Evolutionary conservation across 2,329 filamentous ascomycete species (phyloP), one percentile per base, ranked within the genome.

Genomic region (Aureobasidium leucospermi): DNA sequence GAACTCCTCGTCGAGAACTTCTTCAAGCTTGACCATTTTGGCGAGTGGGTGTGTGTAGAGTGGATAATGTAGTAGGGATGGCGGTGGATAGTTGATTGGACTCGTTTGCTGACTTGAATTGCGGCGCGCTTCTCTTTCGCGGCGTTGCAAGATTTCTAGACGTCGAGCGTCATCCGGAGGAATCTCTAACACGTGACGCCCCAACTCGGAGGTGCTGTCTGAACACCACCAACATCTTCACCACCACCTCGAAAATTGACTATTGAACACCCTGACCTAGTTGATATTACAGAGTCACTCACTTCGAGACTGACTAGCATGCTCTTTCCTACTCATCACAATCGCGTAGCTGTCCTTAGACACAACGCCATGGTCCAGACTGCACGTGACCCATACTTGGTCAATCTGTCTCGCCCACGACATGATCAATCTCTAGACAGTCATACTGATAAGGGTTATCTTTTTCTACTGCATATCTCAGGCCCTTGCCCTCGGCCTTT

Each of bases 1-100:
- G 81, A 96, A 96, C 77, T 95, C 89, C 82, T 96, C 92, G 74
- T 97, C 93, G 73, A 95, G 87, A 71, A 97, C 93, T 81, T 97
- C 93, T 73, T 90, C 89, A 73, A 97, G 89, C 78, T 93, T 90
- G 76, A 97, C 93, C 93, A 97, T 96, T 69, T 75, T 86, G 77
- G 32, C 52, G 52, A 19, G 9, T 34, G 29, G 29, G 52, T 45
- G 48, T 2, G 9, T 29, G 36, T 9, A 6, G 6, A 10, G 15
- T 8, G 23, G 23, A 11, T 13, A 7, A 7, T 4, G 23, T 23
- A 23, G 23, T 39, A 8, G 13, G 42, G 16, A 7, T 39, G 19
- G 19, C 13, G 23, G 13, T n/a, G 11, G 48, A n/a, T 8, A 6
- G 34, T 31, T n/a, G 23, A 10, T 31, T 31, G 13, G 8, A 43